Evolutionary conservation across 495 filamentous ascomycete species (phyloP), one percentile per base, ranked within the genome.

Genomic region (Darksidea phi): DNA sequence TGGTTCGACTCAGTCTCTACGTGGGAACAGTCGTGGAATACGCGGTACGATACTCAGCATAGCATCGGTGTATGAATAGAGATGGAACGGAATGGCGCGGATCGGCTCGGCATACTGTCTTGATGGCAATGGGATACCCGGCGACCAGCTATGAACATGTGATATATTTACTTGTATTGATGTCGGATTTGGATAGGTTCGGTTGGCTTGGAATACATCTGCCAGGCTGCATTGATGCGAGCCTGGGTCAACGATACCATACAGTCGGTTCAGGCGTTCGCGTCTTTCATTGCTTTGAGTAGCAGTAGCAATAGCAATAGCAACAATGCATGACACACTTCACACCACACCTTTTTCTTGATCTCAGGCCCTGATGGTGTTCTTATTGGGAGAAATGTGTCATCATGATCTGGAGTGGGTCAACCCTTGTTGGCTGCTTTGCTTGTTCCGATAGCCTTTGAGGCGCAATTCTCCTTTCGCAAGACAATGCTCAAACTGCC

Each of bases 261-360:
- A 43, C 13, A 43, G 18, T n/a, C 13, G 6, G 41, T 3, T 43
- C 13, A n/a, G 41, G 41, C 41, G 41, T 43, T 43, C 15, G 37
- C 5, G 18, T 17, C 5, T 20, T 50, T 58, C 15, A 50, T 20
- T 18, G 15, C 26, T 18, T 49, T 20, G 18, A 43, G 18, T 49
- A 49, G 43, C 46, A n/a, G 2, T 41, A 28, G 55, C 28, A 58
- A 51, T 42, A 53, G 26, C 45, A 38, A 4, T 4, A 58, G 55
- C 37, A 53, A 37, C 45, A 38, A 4, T 4, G 3, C 28, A 32
- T 32, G 28, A 32, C 4, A 17, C 11, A 17, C 11, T 32, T 17
- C 12, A 45, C 1, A 37, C 12, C 7, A 36, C 15, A 8, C 21
- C 17, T 60, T 10, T 28, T 41, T 32, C 28, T 10, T 32, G 10